Percentiles rank a stretch among this genome's conserved stretches.
Conservation (phyloP, 2,329 filamentous ascomycete species). For the Exophiala mesophila region DNA sequence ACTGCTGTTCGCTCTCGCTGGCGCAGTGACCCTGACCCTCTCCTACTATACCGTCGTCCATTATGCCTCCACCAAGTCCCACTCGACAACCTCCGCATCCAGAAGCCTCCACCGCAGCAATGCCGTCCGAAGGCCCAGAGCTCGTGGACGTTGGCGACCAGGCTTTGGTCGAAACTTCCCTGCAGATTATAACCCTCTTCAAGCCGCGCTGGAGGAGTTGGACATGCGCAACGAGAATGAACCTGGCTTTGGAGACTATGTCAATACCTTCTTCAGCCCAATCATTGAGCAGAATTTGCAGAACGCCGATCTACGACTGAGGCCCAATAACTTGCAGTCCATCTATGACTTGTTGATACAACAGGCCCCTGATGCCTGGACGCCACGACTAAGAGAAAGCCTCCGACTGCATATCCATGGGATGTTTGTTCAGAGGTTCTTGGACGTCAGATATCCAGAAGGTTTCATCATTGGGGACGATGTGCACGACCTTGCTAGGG, state of each 20-base stretch:
- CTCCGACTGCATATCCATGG: conserved; percentile 21
- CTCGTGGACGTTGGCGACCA: conserved; percentile 15
- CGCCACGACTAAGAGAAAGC: conserved; percentile 9
- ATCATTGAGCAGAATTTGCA: conserved; percentile 1
- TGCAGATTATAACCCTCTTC: conserved; percentile 16
- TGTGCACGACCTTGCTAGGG: conserved; percentile 9
- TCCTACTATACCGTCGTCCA: conserved; percentile 15
- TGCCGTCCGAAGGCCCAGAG: conserved; percentile 22
- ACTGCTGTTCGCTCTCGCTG: conserved; percentile 17
- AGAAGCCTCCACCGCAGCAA: conserved; percentile 26
- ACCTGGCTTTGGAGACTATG: conserved; percentile 23
- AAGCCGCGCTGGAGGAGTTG: conserved; percentile 15
- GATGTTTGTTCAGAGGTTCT: conserved; percentile 22
- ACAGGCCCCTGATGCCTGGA: conserved; percentile 6
- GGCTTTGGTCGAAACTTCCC: conserved; percentile 13
- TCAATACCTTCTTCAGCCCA: conserved; percentile 16
- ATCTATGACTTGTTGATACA: conserved; percentile 14
- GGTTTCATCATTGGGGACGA: conserved; percentile 24
- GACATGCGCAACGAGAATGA: conserved; percentile 9
- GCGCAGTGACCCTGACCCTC: conserved; percentile 15
- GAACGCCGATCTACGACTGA: conserved; percentile 9
- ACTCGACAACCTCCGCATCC: conserved; percentile 1
- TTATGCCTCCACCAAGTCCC: conserved; percentile 4
- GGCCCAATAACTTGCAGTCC: conserved; percentile 16
- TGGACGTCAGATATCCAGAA: conserved; percentile 21